A percentile compares a stretch with the other conserved stretches of the same genome.
phyloP scores from a whole-genome alignment of 2,329 filamentous ascomycete species.

The Piedraia hortae region DNA sequence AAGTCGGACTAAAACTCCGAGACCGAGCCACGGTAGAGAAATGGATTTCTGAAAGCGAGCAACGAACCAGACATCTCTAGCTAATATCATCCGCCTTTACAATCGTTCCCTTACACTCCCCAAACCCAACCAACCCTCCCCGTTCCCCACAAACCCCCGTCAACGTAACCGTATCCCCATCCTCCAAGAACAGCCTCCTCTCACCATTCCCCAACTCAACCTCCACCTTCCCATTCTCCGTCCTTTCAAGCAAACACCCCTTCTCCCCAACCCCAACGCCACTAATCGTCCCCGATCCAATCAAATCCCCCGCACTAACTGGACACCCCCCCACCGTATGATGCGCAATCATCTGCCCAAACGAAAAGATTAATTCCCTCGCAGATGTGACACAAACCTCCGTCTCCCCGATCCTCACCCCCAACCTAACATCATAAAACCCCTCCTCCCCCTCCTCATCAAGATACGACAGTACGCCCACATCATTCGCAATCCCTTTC shows the following conservation, averaged over 20 bases:
- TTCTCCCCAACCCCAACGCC: conserved; percentile 29
- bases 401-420: too few relatives aligned
- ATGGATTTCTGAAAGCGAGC: conserved; percentile 22
- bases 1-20: conserved; percentile 20
- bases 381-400: conserved; percentile 38
- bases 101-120: conserved; percentile 40
- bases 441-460: conserved; percentile 30
- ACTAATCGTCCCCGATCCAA: conserved; percentile 57
- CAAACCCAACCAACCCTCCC: conserved; percentile 46
- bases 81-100: conserved; percentile 12
- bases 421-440: conserved; percentile 33
- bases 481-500: conserved; percentile 26
- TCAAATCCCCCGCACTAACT: conserved; percentile 43
- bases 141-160: conserved; percentile 35
- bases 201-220: conserved; percentile 36
- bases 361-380: conserved; percentile 50
- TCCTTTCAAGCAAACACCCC: conserved; percentile 48
- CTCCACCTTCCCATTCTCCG: conserved; percentile 35
- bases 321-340: conserved; percentile 52
- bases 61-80: conserved; percentile 16
- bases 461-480: conserved; percentile 32
- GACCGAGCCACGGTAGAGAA: conserved; percentile 15
- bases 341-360: conserved; percentile 59
- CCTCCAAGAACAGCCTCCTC: conserved; percentile 41
- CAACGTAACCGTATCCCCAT: conserved; percentile 43